These are phyloP conservation scores for Fusarium temperatum DNA, from an alignment of 2,329 filamentous ascomycete species.

Conservation along the genomic window DNA sequence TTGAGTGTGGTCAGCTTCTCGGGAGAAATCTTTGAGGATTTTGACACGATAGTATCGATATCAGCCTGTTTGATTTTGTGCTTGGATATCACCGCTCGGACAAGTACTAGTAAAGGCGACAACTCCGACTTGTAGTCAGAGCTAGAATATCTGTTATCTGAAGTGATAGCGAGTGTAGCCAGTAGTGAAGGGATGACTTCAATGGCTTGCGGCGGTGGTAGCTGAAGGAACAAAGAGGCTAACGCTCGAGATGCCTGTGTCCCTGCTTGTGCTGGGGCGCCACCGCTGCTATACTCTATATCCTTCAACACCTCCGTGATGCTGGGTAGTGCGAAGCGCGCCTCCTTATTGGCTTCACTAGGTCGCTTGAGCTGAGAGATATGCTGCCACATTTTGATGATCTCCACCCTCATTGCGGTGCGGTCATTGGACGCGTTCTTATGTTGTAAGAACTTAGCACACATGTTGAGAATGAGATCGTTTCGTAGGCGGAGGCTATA, in stretches of 20 bases:
- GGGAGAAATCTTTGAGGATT: constrained; percentile 20
- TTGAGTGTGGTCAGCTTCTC: constrained; percentile 34
- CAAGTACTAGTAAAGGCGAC: constrained; percentile 45
- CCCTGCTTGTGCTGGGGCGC: not conserved
- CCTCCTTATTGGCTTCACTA: constrained; percentile 32
- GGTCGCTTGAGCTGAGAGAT: constrained; percentile 47
- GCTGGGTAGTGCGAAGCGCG: constrained; percentile 46
- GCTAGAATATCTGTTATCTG: constrained; percentile 38
- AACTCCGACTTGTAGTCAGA: constrained; percentile 18
- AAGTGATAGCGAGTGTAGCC: constrained; percentile 45
- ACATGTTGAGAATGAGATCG: constrained; percentile 47
- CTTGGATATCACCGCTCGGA: constrained; percentile 34
- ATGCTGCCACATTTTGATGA: constrained; percentile 50
- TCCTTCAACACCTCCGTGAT: constrained; percentile 41
- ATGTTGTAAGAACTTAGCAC: constrained; percentile 34
- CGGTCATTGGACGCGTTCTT: constrained; percentile 25
- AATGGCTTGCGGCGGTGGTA: constrained; percentile 34
- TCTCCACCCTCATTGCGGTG: constrained; percentile 39
- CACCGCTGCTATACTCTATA: not conserved
- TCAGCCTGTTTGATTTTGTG: constrained; percentile 27
- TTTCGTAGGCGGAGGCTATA: constrained; percentile 42
- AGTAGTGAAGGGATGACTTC: constrained; percentile 46
- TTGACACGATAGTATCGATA: constrained; percentile 31
- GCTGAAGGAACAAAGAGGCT: constrained; percentile 46
- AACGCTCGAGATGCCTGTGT: constrained; percentile 34